Evolutionary conservation across 495 filamentous ascomycete species (phyloP).

Genomic region (Talaromyces trachyspermus): DNA sequence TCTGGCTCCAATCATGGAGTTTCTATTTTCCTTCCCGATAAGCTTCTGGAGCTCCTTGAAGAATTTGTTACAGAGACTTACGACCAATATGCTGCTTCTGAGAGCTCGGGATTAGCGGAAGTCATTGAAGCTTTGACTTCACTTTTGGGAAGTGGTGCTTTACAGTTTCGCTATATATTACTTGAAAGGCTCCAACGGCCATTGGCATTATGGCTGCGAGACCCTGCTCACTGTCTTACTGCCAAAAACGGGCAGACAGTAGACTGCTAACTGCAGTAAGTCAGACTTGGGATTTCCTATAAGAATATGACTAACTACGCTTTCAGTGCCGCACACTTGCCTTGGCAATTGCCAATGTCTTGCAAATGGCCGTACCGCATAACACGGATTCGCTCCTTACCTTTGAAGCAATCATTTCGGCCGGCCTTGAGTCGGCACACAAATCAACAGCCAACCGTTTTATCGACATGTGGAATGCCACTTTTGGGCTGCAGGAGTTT

Average conservation of each 20-base stretch:
- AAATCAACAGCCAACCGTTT: slow-evolving; percentile 44
- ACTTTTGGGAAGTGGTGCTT: slow-evolving; percentile 27
- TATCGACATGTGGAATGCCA: slow-evolving; percentile 52
- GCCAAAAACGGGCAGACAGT: slow-evolving; percentile 26
- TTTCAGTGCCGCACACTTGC: slow-evolving; percentile 30
- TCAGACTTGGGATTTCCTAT: slow-evolving; percentile 1
- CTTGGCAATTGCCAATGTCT: slow-evolving; percentile 26
- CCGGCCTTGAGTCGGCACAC: slow-evolving; percentile 50
- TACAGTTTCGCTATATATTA: slow-evolving; percentile 22
- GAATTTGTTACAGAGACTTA: slow-evolving; percentile 27
- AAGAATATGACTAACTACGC: background rate
- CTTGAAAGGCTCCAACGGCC: slow-evolving; percentile 27
- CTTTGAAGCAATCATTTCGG: slow-evolving; percentile 46
- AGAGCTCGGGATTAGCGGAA: slow-evolving; percentile 18
- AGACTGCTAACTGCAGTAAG: slow-evolving; percentile 34
- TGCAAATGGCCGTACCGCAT: slow-evolving; percentile 26
- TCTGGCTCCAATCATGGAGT: background rate
- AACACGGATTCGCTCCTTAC: slow-evolving; percentile 35
- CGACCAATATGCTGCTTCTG: slow-evolving; percentile 16
- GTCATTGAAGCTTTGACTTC: slow-evolving; percentile 36
- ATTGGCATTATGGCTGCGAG: slow-evolving; percentile 27
- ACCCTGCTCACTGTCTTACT: slow-evolving; percentile 22
- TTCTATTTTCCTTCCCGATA: slow-evolving; percentile 16
- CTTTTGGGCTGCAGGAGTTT: slow-evolving; percentile 40
- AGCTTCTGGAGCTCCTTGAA: slow-evolving; percentile 20